Evolutionary conservation across 495 filamentous ascomycete species (phyloP).

Genomic region (Aeminium ludgeri): DNA sequence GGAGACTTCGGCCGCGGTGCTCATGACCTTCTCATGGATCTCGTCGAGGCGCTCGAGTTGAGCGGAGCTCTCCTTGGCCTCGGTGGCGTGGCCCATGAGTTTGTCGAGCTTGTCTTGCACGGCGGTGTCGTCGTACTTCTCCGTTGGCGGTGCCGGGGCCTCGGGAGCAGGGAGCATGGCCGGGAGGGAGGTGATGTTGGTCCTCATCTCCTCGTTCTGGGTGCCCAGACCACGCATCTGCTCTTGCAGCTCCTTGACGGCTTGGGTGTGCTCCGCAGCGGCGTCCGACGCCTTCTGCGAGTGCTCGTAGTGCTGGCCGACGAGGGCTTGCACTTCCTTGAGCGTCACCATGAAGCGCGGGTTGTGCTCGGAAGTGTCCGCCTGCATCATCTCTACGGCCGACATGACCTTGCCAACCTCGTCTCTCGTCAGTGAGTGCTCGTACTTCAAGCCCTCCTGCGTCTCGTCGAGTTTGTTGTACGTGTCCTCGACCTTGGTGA

Average conservation of each 20-base stretch:
- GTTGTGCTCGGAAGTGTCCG: conserved; percentile 58
- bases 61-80: conserved; percentile 34
- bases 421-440: conserved; percentile 60
- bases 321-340: conserved; percentile 63
- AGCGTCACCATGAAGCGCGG: conserved; percentile 70
- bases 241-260: conserved; percentile 16
- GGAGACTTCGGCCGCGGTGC: conserved; percentile 72
- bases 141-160: conserved; percentile 19
- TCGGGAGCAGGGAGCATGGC: conserved; percentile 29
- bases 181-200: conserved; percentile 35
- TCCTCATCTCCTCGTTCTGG: conserved; percentile 37
- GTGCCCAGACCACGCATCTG: conserved; percentile 16
- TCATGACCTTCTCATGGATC: conserved; percentile 75
- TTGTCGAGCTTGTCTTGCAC: conserved; percentile 77
- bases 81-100: conserved; percentile 45
- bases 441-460: conserved; percentile 49
- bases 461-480: conserved; percentile 62
- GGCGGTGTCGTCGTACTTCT: conserved; percentile 49
- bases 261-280: conserved; percentile 12
- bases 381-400: conserved; percentile 59
- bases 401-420: conserved; percentile 54
- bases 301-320: conserved; percentile 67
- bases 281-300: conserved; percentile 31
- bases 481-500: conserved; percentile 59
- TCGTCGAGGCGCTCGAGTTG: conserved; percentile 66